Percentiles rank a stretch among this genome's conserved stretches.
These are phyloP conservation scores for Quercus lobata DNA, from an alignment of 331 rosid species.

Conservation along the genomic window DNA sequence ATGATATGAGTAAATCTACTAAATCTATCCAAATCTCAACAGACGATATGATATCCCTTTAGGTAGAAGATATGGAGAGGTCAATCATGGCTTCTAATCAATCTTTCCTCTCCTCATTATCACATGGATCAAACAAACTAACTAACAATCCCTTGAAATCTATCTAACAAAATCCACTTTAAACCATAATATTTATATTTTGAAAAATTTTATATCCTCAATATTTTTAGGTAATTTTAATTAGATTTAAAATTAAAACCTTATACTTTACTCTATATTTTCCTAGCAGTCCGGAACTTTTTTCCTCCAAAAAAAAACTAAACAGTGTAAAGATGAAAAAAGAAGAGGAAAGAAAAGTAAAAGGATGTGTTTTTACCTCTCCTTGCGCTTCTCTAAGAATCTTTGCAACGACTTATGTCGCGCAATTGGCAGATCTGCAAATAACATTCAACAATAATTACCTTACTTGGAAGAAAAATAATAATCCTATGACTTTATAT, in stretches of 20 bases:
- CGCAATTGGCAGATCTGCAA: conserved; percentile 44
- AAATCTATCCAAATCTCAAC: background rate
- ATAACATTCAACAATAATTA: background rate
- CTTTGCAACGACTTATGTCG: conserved; percentile 46
- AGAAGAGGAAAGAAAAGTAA: no score
- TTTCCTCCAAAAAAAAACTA: no score
- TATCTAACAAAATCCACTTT: no score
- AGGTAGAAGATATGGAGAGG: no score
- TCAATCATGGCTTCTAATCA: background rate
- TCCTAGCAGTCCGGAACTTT: no score
- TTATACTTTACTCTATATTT: no score
- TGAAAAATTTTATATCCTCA: accelerated
- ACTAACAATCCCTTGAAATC: no score
- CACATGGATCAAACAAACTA: no score
- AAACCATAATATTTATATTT: no score
- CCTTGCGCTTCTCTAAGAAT: conserved; percentile 52
- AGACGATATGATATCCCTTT: background rate
- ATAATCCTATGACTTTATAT: background rate
- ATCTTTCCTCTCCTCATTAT: background rate
- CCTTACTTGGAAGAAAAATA: background rate
- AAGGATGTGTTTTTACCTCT: conserved; percentile 28
- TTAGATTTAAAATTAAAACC: no score
- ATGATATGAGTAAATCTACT: background rate
- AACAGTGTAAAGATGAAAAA: no score
- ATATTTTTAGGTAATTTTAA: no score